Base-by-base conservation (phyloP, 1,284 basidiomycete genomes). In the Naganishia albida region DNA sequence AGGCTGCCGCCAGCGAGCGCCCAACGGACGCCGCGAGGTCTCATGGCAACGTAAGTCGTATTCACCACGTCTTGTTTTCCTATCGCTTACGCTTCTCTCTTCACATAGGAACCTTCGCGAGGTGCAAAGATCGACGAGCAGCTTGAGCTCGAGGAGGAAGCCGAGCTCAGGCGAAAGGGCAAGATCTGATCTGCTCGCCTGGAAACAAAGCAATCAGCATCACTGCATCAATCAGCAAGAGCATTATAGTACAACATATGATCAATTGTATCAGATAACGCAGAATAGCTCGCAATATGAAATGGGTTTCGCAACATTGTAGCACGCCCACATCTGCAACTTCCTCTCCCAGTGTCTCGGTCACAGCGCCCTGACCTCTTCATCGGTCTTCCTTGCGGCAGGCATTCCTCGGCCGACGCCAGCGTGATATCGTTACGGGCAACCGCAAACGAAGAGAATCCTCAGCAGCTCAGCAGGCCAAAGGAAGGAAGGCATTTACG, bases 61-160 rank as follows among this genome's bases (percentile, higher is more conserved):
- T 18, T 10, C 28, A 34, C 7, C 10, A 1, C 15, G 28, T 1
- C 26, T n/a, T 25, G 28, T n/a, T 16, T 15, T 15, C 23, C 20
- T 2, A n/a, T 25, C 16, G 53, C 44, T 55, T 15, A 50, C 59
- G 20, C n/a, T 7, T 15, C 12, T 18, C 26, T 18, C 23, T 40
- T 38, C 1, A n/a, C n/a, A n/a, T 84, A 87, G 73, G 80, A 86
- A 70, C 86, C 87, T 0, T 84, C 83, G 0, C 78, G 81, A 44
- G 86, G 86, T 1, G 86, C 85, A 4, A 78, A 83, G 76, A 82
- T 86, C 49, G 87, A 88, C 72, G 83, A 83, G 16, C 78, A 86
- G 72, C 77, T 88, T 53, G 79, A 84, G 75, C 68, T 68, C 2
- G 83, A 84, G 64, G 84, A 86, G 40, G 80, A 82, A 67, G 82